Evolutionary conservation across 768 basidiomycete species (phyloP).

Genomic region (Macrocybe gigantea): DNA sequence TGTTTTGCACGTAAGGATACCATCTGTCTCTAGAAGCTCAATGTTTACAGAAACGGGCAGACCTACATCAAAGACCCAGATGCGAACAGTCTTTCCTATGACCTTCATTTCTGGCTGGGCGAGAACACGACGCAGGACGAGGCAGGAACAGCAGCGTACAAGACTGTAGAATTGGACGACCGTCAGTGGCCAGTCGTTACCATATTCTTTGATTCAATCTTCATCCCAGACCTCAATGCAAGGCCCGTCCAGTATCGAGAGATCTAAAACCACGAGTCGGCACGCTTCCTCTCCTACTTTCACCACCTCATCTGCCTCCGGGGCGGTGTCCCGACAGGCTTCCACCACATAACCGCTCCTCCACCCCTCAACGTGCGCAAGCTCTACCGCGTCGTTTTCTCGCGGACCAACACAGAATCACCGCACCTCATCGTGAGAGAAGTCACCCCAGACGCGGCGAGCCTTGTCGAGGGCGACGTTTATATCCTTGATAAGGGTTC

Average conservation of each 20-base stretch:
- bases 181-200: constrained; percentile 28
- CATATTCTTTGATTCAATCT: background rate
- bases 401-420: constrained; percentile 16
- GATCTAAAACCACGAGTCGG: constrained; percentile 52
- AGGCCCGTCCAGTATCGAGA: constrained; percentile 56
- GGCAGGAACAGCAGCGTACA: constrained; percentile 58
- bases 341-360: constrained; percentile 41
- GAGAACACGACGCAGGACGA: constrained; percentile 55
- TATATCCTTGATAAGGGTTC: constrained; percentile 56
- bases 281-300: constrained; percentile 45
- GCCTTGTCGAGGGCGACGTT: constrained; percentile 48
- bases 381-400: constrained; percentile 44
- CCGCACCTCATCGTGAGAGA: constrained; percentile 41
- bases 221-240: constrained; percentile 43
- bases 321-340: constrained; percentile 46
- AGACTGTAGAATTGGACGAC: constrained; percentile 63
- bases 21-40: background rate
- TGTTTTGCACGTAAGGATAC: constrained; percentile 41
- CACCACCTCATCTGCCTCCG: constrained; percentile 37
- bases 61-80: constrained; percentile 53
- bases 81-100: constrained; percentile 39
- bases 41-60: constrained; percentile 20
- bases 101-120: constrained; percentile 66
- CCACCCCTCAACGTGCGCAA: constrained; percentile 38
- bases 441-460: constrained; percentile 36